Percentiles rank a stretch among this genome's conserved stretches.
phyloP scores from a whole-genome alignment of 768 basidiomycete genomes.

The Kwoniella sp. region DNA sequence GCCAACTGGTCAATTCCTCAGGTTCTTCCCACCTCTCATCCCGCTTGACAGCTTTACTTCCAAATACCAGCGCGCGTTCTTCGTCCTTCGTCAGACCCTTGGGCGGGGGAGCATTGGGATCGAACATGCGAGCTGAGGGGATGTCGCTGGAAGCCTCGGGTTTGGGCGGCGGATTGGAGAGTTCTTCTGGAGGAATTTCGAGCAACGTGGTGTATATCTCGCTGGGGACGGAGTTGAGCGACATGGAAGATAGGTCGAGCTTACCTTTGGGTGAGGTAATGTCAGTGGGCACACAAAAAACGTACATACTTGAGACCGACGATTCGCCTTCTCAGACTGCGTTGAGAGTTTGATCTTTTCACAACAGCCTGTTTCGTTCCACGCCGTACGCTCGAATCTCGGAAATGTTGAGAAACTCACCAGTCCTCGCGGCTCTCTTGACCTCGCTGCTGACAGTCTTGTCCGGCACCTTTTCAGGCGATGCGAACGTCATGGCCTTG shows the following conservation, averaged over 20 bases:
- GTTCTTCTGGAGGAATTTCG: conserved; percentile 31
- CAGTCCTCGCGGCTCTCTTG: conserved; percentile 34
- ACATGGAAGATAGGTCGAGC: conserved; percentile 39
- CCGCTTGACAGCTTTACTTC: conserved; percentile 21
- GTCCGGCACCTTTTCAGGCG: conserved; percentile 32
- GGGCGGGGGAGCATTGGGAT: conserved; percentile 3
- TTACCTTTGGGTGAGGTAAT: conserved; percentile 27
- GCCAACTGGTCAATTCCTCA: conserved; percentile 44
- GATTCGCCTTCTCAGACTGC: no score
- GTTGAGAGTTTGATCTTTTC: neutral
- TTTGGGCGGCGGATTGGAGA: conserved; percentile 34
- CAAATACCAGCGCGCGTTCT: conserved; percentile 28
- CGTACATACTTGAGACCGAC: no score
- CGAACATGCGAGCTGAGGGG: conserved; percentile 12
- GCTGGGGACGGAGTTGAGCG: conserved; percentile 30
- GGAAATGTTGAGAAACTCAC: conserved; percentile 26
- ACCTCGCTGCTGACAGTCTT: conserved; percentile 33
- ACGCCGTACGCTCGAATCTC: neutral
- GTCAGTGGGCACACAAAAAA: neutral
- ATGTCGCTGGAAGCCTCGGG: neutral
- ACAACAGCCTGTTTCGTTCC: neutral
- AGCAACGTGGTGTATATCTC: conserved; percentile 41
- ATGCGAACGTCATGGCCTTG: neutral
- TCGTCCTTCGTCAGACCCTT: conserved; percentile 23
- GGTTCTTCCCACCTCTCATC: conserved; percentile 43